phyloP scores from a whole-genome alignment of 371 early-diverging fungal species.

The Syncephalastrum racemosum region DNA sequence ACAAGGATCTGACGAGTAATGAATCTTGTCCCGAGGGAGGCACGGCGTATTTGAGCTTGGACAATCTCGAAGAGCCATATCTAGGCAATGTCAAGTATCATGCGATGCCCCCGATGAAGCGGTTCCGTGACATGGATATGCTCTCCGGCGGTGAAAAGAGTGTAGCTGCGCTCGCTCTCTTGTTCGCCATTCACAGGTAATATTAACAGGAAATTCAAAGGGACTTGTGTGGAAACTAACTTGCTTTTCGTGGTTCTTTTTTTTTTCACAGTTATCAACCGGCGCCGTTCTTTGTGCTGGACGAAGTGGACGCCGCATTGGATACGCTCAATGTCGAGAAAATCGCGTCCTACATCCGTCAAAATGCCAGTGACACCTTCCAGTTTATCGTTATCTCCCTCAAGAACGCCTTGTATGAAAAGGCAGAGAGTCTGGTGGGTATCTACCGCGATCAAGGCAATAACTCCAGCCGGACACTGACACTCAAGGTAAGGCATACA shows the following conservation, averaged over 20 bases:
- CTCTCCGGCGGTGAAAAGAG: conserved; percentile 99
- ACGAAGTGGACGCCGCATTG: conserved; percentile 99
- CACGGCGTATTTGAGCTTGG: conserved; percentile 93
- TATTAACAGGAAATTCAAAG: not conserved
- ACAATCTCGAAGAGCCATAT: conserved; percentile 96
- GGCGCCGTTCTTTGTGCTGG: conserved; percentile 99
- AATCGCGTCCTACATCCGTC: conserved; percentile 88
- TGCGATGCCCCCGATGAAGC: conserved; percentile 99
- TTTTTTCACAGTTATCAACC: conserved; percentile 71
- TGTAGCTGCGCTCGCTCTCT: conserved; percentile 94
- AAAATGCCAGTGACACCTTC: conserved; percentile 57
- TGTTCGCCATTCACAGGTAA: conserved; percentile 95
- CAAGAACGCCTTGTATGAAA: conserved; percentile 93
- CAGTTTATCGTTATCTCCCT: conserved; percentile 99
- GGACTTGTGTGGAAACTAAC: not conserved
- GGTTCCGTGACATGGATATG: conserved; percentile 98
- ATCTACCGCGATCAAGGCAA: conserved; percentile 90
- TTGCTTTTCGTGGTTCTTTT: no score
- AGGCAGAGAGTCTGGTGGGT: conserved; percentile 94
- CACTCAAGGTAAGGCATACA: conserved; percentile 59
- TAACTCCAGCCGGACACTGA: conserved; percentile 85
- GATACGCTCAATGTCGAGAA: conserved; percentile 97
- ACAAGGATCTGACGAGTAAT: conserved; percentile 91
- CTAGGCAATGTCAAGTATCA: conserved; percentile 94
- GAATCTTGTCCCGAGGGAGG: conserved; percentile 87